Base-by-base conservation (phyloP, 2,329 filamentous ascomycete genomes). In the Phialophora expanda region DNA sequence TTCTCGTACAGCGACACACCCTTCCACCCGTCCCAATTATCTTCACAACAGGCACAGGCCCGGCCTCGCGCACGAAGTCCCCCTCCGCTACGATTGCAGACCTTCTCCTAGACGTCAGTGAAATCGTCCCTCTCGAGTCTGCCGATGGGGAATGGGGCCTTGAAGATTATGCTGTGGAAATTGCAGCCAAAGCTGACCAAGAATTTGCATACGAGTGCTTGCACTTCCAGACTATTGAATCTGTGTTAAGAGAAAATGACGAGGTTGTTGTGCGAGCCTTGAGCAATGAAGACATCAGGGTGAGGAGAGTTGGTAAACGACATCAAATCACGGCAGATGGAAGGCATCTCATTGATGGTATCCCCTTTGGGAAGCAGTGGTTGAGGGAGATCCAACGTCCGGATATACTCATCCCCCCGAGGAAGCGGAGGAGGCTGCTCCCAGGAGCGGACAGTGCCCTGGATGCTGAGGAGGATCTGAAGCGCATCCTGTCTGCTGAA, bases 131-230 rank as follows among this genome's bases (percentile, higher is more conserved):
- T 0, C 86, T 98, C 0, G 93, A 97, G 79, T 88, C 89, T 64
- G 84, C 84, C 48, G 78, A 77, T 56, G 78, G 79, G 8, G 76
- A 92, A 66, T 97, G 92, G 92, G 92, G 92, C 0, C 79, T 97
- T 3, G 93, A 97, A 74, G 92, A 97, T 75, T 98, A 98, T 77
- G 86, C 86, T 8, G 91, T 97, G 32, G 91, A 96, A 77, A 83
- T 97, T 3, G 84, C 84, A n/a, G 59, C 65, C 14, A 65, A 62
- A 9, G 55, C 17, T 24, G 62, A 69, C 34, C 65, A 64, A 51
- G 6, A 53, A 26, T 81, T 78, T 20, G 87, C 86, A 54, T 97
- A 91, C 71, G 94, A 98, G 78, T 95, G 92, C 73, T 79, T 97
- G 64, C 94, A 97, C 79, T 98, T 92, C 73, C 89, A 92, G 75